Conservation (phyloP, 2,329 filamentous ascomycete genomes). For the Ploettnerulaceae sp. region DNA sequence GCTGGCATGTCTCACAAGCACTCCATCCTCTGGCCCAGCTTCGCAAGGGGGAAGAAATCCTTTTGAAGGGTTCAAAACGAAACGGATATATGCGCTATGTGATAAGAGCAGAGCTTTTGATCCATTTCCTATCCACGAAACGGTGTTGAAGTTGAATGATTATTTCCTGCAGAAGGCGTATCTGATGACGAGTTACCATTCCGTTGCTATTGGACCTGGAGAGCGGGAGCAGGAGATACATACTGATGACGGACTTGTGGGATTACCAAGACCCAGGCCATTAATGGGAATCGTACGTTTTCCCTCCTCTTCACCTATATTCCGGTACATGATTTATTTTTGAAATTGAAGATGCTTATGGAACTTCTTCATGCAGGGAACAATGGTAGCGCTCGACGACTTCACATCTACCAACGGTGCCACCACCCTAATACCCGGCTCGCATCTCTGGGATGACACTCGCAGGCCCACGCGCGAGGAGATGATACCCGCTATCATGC, state of each 20-base stretch:
- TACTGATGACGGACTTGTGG: conserved; percentile 34
- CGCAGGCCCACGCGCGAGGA: conserved; percentile 28
- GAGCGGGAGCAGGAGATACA: conserved; percentile 35
- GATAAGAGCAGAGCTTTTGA: conserved; percentile 39
- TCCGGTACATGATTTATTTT: neutral
- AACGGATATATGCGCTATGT: conserved; percentile 37
- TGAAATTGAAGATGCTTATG: neutral
- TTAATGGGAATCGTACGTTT: conserved; percentile 30
- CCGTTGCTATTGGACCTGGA: conserved; percentile 37
- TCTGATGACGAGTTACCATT: conserved; percentile 36
- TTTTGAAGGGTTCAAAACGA: conserved; percentile 38
- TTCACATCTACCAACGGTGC: conserved; percentile 32
- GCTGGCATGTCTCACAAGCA: conserved; percentile 32
- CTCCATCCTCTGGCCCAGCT: conserved; percentile 28
- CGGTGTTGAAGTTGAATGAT: conserved; percentile 38
- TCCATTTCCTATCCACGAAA: conserved; percentile 36
- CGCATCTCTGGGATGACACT: conserved; percentile 31
- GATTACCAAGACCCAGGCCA: conserved; percentile 29
- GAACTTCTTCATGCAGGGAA: conserved; percentile 22
- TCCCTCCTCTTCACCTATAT: neutral
- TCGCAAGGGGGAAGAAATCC: conserved; percentile 34
- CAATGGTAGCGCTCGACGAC: conserved; percentile 32
- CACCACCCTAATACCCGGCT: conserved; percentile 31
- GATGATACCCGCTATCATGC: conserved; percentile 31
- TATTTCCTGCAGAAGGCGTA: conserved; percentile 38